Percentiles rank a stretch among this genome's conserved stretches.
Conservation (phyloP, 805 yeast genomes). For the Blastobotrys muscicola region DNA sequence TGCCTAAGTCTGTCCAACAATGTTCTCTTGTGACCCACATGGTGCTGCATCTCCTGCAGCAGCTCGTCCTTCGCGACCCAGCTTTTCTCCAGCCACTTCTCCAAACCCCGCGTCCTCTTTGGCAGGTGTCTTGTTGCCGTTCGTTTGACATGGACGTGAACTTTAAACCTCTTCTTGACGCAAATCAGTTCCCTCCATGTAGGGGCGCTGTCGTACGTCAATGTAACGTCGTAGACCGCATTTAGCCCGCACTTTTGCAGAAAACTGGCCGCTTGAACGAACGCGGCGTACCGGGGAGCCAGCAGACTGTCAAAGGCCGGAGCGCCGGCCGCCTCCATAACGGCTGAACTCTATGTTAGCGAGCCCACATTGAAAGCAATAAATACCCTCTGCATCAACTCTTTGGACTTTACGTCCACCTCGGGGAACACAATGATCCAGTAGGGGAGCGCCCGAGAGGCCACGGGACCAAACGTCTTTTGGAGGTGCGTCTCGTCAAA, state of each 20-base stretch:
- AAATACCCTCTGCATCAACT: conserved; percentile 25
- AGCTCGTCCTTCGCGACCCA: conserved; percentile 65
- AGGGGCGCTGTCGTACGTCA: conserved; percentile 29
- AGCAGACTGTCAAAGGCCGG: conserved; percentile 35
- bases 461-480: conserved; percentile 1
- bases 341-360: background rate
- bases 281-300: conserved; percentile 58
- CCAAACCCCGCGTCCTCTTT: conserved; percentile 12
- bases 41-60: conserved; percentile 17
- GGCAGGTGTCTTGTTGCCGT: conserved; percentile 12
- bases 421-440: conserved; percentile 78
- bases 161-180: conserved; percentile 10
- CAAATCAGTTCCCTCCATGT: conserved; percentile 10
- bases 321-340: too few species aligned
- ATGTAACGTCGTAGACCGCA: conserved; percentile 46
- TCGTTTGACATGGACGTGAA: conserved; percentile 12
- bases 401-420: conserved; percentile 53
- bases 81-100: conserved; percentile 63
- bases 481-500: conserved; percentile 29
- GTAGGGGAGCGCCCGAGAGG: conserved; percentile 2
- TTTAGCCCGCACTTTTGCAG: conserved; percentile 20
- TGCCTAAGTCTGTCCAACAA: too few species aligned
- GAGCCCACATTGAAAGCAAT: background rate
- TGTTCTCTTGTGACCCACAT: too few species aligned
- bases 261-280: conserved; percentile 19